Percentiles rank a stretch among this genome's conserved stretches.
Conservation (phyloP, 441 rosid genomes). For the Adansonia madagascariensis region DNA sequence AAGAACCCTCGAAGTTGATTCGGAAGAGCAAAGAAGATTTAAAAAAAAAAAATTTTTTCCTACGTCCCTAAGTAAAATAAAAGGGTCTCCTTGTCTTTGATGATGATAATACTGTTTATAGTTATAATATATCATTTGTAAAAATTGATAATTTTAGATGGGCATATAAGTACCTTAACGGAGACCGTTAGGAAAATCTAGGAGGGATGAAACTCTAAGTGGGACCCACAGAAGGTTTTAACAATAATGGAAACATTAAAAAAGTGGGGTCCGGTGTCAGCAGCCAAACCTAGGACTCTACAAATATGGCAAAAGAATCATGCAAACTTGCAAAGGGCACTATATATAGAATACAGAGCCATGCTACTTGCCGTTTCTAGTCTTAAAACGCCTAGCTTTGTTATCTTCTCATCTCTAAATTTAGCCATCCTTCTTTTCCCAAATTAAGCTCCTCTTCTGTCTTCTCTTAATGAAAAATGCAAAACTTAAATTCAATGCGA, state of each 20-base stretch:
- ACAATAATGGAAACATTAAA: neutral
- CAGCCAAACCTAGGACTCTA: conserved; percentile 31
- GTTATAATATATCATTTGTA: no score
- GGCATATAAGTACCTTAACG: no score
- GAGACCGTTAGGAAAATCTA: no score
- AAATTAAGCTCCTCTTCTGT: conserved; percentile 21
- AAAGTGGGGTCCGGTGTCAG: conserved; percentile 38
- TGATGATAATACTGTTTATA: no score
- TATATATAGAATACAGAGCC: conserved; percentile 69
- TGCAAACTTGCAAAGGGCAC: conserved; percentile 40
- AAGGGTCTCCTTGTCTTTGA: no score
- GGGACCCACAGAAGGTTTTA: conserved; percentile 23
- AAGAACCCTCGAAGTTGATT: no score
- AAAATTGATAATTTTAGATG: neutral
- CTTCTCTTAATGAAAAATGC: neutral
- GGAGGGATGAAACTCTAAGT: conserved; percentile 9
- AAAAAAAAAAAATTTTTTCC: no score
- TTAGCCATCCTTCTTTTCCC: conserved; percentile 48
- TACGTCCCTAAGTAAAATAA: no score
- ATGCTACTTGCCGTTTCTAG: conserved; percentile 69
- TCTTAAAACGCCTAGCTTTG: conserved; percentile 33
- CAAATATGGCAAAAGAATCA: conserved; percentile 68
- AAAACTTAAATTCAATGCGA: neutral
- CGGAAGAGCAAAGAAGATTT: no score
- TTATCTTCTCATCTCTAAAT: conserved; percentile 43